Evolutionary conservation across 164 flowering plant genomes (phyloP), one percentile per base, ranked within the genome.

Genomic region (Chloranthus sessilifolius): DNA sequence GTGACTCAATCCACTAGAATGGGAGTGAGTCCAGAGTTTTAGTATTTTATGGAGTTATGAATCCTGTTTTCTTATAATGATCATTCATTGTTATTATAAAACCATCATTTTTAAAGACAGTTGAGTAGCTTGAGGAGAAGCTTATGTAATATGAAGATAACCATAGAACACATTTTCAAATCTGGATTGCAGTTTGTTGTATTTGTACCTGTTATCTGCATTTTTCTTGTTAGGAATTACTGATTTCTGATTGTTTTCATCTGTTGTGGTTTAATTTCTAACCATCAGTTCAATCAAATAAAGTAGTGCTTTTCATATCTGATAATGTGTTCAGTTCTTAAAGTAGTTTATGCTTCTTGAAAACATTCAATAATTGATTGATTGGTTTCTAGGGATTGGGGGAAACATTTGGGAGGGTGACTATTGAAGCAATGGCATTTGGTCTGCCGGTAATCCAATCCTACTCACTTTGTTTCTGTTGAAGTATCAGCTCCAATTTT

Each of bases 341-440:
- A 23, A 5, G 4, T 43, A 20, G 8, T 15, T 20, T 7, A 22
- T 14, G 1, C 24, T 4, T 19, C 31, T 11, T 52, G 11, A 12
- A 5, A 19, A 35, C 14, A 31, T 28, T 15, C n/a, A 25, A 7
- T 44, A n/a, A 20, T 6, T 58, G 43, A 39, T 43, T 17, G 10
- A 26, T 40, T 66, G 34, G 2, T 67, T 30, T 47, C 39, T 71
- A 92, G 99, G 99, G 97, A 42, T 46, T 74, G 29, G 97, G 97
- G 47, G 97, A 89, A 75, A 94, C 99, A 53, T 94, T 94, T 73
- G 99, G 97, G 33, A 73, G 97, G 59, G 99, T 89, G 55, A 94
- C 99, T 17, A 73, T 94, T 60, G 99, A 94, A 74, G 97, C 97
- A 30, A 89, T 89, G 99, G 96, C 99, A 50, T 94, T 81, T 72